Evolutionary conservation across 2,329 filamentous ascomycete species (phyloP), one percentile per base, ranked within the genome.

Genomic region (Paecilomyces dactylethromorphus): DNA sequence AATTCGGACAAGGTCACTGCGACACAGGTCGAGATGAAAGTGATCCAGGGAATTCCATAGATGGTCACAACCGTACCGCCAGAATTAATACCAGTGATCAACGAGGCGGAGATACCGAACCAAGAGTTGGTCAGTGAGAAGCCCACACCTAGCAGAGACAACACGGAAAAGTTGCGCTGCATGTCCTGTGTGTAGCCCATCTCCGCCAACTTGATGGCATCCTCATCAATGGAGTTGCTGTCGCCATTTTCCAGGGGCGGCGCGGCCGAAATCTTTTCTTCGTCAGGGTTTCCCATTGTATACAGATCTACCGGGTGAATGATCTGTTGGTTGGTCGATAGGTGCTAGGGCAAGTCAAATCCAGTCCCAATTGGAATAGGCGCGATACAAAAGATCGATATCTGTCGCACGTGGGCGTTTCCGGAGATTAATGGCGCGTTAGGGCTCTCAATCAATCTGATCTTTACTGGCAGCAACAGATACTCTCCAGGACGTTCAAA

Each of bases 101-200:
- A 62, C 4, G 76, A 78, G 8, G 78, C 76, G 1, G 78, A 79
- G 56, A 82, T 80, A 55, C 77, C 79, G 60, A 79, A 80, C 79
- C 79, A 82, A 1, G 78, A 79, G 61, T 82, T 81, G 29, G 79
- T 80, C 57, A 82, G 74, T 8, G 76, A 79, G 64, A 81, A 82
- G 10, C 79, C 78, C 12, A 81, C 77, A n/a, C 78, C 79, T 2
- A 81, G 71, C 39, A 81, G 71, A 0, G 78, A 80, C 63, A 77
- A 71, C n/a, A 81, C 72, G 33, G 54, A 56, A 22, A 56, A 56
- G 54, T 56, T 56, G 32, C 54, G 54, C 54, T 56, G 54, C 54
- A 56, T 56, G 33, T 56, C 54, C 33, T 56, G 54, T 18, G 54
- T 56, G 22, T 56, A 56, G 18, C 54, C 54, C 54, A 56, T 56